phyloP scores from a whole-genome alignment of 345 rosid species.

The Brassica rapa region DNA sequence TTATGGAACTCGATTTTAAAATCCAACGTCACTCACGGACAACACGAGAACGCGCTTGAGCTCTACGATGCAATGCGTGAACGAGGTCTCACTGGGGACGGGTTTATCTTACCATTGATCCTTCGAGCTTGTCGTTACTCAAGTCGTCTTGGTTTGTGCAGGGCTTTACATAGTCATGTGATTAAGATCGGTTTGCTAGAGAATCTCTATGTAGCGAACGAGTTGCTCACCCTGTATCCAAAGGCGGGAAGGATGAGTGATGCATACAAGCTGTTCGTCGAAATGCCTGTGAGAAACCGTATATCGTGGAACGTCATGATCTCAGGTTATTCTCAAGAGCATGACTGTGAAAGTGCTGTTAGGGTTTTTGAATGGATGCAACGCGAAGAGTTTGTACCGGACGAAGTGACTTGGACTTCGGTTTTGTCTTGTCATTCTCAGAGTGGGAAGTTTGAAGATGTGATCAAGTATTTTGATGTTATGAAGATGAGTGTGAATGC shows the following conservation, averaged over 20 bases:
- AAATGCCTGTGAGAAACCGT: conserved; percentile 51
- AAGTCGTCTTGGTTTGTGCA: conserved; percentile 38
- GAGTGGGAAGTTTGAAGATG: conserved; percentile 48
- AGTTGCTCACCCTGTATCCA: conserved; percentile 56
- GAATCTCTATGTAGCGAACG: conserved; percentile 59
- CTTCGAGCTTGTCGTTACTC: conserved; percentile 50
- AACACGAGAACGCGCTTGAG: conserved; percentile 42
- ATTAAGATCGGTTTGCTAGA: conserved; percentile 50
- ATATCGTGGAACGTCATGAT: conserved; percentile 76
- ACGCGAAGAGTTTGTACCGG: conserved; percentile 59
- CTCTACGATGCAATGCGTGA: conserved; percentile 56
- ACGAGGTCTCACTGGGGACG: conserved; percentile 54
- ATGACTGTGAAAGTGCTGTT: conserved; percentile 54
- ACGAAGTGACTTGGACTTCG: conserved; percentile 70
- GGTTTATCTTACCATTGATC: conserved; percentile 60
- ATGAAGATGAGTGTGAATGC: conserved; percentile 52
- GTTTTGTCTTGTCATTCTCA: conserved; percentile 66
- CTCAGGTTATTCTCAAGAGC: conserved; percentile 52
- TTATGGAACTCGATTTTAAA: conserved; percentile 63
- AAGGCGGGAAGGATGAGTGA: conserved; percentile 48
- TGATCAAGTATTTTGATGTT: conserved; percentile 45
- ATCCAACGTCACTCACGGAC: conserved; percentile 52
- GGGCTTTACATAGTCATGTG: conserved; percentile 52
- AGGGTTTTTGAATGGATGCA: conserved; percentile 58
- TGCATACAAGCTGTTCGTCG: conserved; percentile 58